These are phyloP conservation scores for Ziziphus jujuba DNA, from an alignment of 306 rosid genomes.

Conservation along the genomic window DNA sequence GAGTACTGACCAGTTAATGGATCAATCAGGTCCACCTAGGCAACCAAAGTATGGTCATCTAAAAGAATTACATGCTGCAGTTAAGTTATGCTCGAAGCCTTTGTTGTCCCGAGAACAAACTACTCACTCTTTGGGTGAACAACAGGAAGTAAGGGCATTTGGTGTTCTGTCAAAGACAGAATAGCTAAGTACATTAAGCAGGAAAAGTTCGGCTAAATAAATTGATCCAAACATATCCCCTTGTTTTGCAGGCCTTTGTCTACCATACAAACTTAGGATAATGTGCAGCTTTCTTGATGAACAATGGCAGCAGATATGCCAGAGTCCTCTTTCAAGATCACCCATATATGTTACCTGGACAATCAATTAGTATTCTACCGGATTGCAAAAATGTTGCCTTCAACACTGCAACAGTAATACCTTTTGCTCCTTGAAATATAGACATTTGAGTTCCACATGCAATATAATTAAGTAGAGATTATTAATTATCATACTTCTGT, in stretches of 20 bases:
- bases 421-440: too few relatives aligned
- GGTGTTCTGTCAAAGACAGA: not conserved
- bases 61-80: conserved; percentile 65
- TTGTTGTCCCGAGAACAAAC: conserved; percentile 29
- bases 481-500: not conserved
- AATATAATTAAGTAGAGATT: not conserved
- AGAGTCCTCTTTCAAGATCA: conserved; percentile 23
- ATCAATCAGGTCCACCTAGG: conserved; percentile 55
- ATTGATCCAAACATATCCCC: not conserved
- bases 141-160: conserved; percentile 26
- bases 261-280: conserved; percentile 30
- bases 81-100: conserved; percentile 44
- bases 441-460: not conserved
- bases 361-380: conserved; percentile 44
- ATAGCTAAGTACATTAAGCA: too few relatives aligned
- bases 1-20: not conserved
- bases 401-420: conserved; percentile 37
- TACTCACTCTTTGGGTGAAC: conserved; percentile 21
- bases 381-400: conserved; percentile 40
- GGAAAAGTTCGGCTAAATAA: not conserved
- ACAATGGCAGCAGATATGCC: conserved; percentile 25
- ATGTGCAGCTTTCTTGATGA: conserved; percentile 51
- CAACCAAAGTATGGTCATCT: conserved; percentile 84
- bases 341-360: conserved; percentile 23
- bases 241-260: conserved; percentile 30